Evolutionary conservation across 2,329 filamentous ascomycete species (phyloP), one percentile per base, ranked within the genome.

Genomic region (Apiospora sp.): DNA sequence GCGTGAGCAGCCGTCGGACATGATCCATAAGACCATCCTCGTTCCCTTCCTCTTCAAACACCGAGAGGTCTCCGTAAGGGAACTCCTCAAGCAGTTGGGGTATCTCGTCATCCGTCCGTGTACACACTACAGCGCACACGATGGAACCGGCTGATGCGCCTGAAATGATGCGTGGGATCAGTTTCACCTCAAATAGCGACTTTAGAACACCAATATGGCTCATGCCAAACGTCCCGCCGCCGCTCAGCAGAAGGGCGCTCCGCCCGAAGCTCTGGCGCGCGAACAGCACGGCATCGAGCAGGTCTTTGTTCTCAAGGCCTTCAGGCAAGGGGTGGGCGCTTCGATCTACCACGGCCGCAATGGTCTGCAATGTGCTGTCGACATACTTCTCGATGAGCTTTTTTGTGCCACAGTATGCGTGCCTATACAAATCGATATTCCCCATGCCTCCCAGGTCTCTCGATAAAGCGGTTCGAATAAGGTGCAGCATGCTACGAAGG

Each of bases 211-310:
- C 95, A 71, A 97, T 93, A 80, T 98, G 95, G 73, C 93, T 93
- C 93, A 98, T 97, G 54, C 95, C 95, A 83, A 97, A 94, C 0
- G 95, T 96, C 1, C 93, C 94, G 2, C 95, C 95, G 10, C 95
- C 95, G 5, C 94, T 97, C 13, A 98, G 85, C 13, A 97, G 86
- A 69, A 98, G 84, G 0, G 94, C 95, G 75, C 92, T 96, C 74
- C 94, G 89, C n/a, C 94, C 94, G 79, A 95, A 97, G 48, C 93
- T 93, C 79, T 95, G 93, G 51, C 94, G 89, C 1, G 93, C 89
- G 71, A 90, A 89, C 67, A 95, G 82, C 75, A 96, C 86, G 72
- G 91, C 90, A 71, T 95, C 92, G 7, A 95, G 85, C 5, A 90
- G 79, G 68, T 88, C 87, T 34, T 84, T 88, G 61, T 90, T 85